phyloP scores from a whole-genome alignment of 1,139 yeast species.

The Tardiomyces blankii region DNA sequence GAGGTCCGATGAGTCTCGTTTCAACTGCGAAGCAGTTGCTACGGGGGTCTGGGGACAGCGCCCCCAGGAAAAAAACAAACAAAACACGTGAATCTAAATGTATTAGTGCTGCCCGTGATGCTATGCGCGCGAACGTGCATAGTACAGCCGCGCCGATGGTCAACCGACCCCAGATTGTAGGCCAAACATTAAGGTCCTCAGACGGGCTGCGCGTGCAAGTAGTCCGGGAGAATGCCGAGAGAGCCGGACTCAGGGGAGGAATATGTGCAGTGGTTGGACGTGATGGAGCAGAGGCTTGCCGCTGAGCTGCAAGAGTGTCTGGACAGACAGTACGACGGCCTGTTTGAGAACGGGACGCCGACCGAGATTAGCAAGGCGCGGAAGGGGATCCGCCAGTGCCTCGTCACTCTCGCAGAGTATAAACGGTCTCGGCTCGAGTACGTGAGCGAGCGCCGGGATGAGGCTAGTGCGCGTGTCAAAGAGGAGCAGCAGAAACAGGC shows the following conservation, averaged over 20 bases:
- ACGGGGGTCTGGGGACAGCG: no score
- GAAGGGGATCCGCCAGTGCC: slow-evolving; percentile 11
- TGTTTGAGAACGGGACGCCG: slow-evolving; percentile 9
- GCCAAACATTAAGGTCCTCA: no score
- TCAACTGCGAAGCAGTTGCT: no score
- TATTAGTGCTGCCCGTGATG: no score
- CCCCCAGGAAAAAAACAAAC: no score
- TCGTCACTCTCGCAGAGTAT: slow-evolving; percentile 10
- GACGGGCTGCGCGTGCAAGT: no score
- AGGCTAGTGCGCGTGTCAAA: not conserved
- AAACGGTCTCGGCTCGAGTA: slow-evolving; percentile 1
- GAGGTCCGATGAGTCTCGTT: no score
- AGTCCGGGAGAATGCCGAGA: not conserved
- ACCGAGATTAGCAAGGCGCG: slow-evolving; percentile 10
- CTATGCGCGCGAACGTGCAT: no score
- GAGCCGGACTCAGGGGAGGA: not conserved
- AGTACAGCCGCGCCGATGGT: no score
- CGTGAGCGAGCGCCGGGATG: not conserved
- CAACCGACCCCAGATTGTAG: no score
- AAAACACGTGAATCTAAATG: no score
- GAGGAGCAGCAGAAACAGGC: not conserved
- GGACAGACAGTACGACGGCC: slow-evolving; percentile 17
- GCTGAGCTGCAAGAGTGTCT: slow-evolving; percentile 12
- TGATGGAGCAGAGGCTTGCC: slow-evolving; percentile 2
- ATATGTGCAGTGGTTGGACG: not conserved